phyloP scores from a whole-genome alignment of 192 early-diverging fungal species.

The Coemansia sp. region DNA sequence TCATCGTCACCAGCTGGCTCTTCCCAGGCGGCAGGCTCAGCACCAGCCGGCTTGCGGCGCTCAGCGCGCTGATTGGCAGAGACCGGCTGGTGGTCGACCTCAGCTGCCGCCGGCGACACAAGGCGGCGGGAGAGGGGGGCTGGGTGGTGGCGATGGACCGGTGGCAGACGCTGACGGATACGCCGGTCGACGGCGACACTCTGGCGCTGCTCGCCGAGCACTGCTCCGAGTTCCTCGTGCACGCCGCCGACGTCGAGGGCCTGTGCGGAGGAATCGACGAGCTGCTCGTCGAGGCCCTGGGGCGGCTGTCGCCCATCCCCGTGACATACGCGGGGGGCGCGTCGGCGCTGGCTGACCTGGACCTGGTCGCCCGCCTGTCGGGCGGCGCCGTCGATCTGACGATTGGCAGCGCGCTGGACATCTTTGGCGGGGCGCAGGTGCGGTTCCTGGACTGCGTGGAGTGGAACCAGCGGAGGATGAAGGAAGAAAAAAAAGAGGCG shows the following conservation, averaged over 20 bases:
- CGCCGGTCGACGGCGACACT: conserved; percentile 68
- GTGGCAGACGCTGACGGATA: conserved; percentile 96
- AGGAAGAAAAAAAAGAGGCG: no score
- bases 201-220: conserved; percentile 61
- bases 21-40: conserved; percentile 81
- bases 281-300: conserved; percentile 79
- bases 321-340: conserved; percentile 95
- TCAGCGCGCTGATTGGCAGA: conserved; percentile 56
- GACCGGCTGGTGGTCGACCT: conserved; percentile 65
- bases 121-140: conserved; percentile 40
- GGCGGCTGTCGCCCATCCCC: conserved; percentile 84
- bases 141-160: conserved; percentile 99
- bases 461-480: conserved; percentile 61
- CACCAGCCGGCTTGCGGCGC: conserved; percentile 61
- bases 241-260: conserved; percentile 98
- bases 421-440: conserved; percentile 91
- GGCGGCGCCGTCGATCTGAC: conserved; percentile 90
- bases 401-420: conserved; percentile 94
- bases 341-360: conserved; percentile 67
- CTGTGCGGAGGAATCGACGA: conserved; percentile 93
- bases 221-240: conserved; percentile 93
- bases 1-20: conserved; percentile 96
- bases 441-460: conserved; percentile 78
- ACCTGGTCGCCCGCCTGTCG: conserved; percentile 77
- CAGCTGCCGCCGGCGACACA: conserved; percentile 69